Base-by-base conservation (phyloP, 208 protist species). In the Strigomonas culicis region DNA sequence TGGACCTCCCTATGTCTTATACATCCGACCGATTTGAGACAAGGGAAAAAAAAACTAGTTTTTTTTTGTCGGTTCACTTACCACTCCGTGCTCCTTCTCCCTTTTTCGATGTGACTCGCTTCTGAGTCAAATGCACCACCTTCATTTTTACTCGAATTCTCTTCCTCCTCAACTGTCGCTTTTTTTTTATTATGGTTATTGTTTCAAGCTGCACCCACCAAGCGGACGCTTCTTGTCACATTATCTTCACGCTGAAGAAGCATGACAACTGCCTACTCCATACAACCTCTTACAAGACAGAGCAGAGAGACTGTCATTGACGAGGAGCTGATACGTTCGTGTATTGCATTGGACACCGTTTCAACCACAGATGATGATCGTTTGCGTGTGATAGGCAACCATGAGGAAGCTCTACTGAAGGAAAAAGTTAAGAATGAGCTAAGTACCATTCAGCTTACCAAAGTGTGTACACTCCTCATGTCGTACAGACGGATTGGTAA, bases 211-310 rank as follows among this genome's bases (percentile, higher is more conserved):
- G 19, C 52, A 19, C 44, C 66, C 2, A 22, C 57, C 63, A 59
- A n/a, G 25, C 50, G 21, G 56, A 10, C 36, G 28, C 36, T 59
- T 39, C 11, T 50, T 59, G 44, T 2, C 22, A 25, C 44, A n/a
- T 2, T 63, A 2, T 49, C 22, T 60, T 51, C 52, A 44, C 17
- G 24, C 2, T 47, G 2, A n/a, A 47, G 21, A 34, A 36, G 0
- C 21, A 93, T 94, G 87, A 86, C 87, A 0, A 87, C 86, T 65
- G 87, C 84, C 1, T 94, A 84, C 39, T 72, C 76, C 4, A 82
- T 91, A 31, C 77, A 86, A 44, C 73, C 87, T 13, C 52, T 94
- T 41, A 88, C 81, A 77, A 59, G 72, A 51, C 81, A 85, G 62
- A 73, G 80, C 49, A 77, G 77, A 43, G 84, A 89, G 59, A 86